Conservation (phyloP, 179 eudicot species). For the Heliamphora pulchella region DNA sequence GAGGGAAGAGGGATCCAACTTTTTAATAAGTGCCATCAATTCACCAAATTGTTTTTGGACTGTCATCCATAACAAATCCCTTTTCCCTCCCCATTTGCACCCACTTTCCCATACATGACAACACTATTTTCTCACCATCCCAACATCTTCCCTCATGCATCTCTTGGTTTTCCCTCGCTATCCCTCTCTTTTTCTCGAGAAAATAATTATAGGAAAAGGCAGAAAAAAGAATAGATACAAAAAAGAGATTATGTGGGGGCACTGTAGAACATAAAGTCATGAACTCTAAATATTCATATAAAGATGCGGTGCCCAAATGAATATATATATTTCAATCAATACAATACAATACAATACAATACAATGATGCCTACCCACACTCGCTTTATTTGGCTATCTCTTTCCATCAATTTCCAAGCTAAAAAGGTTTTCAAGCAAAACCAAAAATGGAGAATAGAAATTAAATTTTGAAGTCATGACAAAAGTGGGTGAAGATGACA, state of each 20-base stretch:
- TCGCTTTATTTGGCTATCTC: constrained; percentile 19
- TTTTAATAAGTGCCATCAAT: constrained; percentile 24
- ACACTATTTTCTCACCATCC: constrained; percentile 13
- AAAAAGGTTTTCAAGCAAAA: constrained; percentile 15
- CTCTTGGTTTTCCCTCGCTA: too few species aligned
- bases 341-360: constrained; percentile 21
- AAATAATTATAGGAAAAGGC: background rate
- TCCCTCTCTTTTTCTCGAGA: constrained; percentile 11
- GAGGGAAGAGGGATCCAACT: too few species aligned
- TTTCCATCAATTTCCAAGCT: constrained; percentile 27
- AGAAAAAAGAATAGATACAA: background rate
- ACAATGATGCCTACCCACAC: constrained; percentile 25
- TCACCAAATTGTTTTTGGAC: constrained; percentile 22
- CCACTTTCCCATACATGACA: constrained; percentile 33
- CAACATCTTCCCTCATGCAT: too few species aligned
- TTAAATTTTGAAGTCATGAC: background rate
- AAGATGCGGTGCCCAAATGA: constrained; percentile 13
- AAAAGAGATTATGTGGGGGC: background rate
- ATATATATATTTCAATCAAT: background rate
- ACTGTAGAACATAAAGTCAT: constrained; percentile 17
- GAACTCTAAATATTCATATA: constrained; percentile 9
- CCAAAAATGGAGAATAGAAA: constrained; percentile 11
- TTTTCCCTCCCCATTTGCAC: constrained; percentile 23
- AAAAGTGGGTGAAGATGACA: constrained; percentile 20
- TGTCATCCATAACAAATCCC: constrained; percentile 31